phyloP scores from a whole-genome alignment of 768 basidiomycete genomes.

The Chiua virens region DNA sequence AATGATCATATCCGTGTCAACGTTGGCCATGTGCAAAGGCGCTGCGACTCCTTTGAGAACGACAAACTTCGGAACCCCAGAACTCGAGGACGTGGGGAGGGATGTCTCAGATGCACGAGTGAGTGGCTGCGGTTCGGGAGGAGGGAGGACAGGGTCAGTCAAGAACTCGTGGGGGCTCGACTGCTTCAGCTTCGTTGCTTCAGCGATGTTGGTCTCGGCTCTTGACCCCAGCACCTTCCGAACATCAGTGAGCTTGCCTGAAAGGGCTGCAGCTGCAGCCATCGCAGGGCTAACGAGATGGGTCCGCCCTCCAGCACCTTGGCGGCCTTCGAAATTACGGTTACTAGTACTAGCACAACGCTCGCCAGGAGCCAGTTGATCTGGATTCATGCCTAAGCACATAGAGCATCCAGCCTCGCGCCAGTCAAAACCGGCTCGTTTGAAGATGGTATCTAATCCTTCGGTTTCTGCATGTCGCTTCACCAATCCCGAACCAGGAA shows the following conservation, averaged over 20 bases:
- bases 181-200: conserved; percentile 62
- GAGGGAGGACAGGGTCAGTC: conserved; percentile 60
- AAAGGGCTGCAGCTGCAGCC: conserved; percentile 89
- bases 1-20: conserved; percentile 94
- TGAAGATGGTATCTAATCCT: conserved; percentile 83
- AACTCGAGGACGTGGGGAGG: conserved; percentile 45
- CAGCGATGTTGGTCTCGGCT: conserved; percentile 43
- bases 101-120: conserved; percentile 33
- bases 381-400: conserved; percentile 96
- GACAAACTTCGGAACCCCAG: conserved; percentile 61
- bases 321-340: conserved; percentile 90
- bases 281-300: conserved; percentile 89
- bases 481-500: conserved; percentile 88
- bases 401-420: conserved; percentile 94
- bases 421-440: conserved; percentile 92
- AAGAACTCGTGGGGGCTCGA: conserved; percentile 75
- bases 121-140: conserved; percentile 47
- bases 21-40: conserved; percentile 78
- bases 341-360: conserved; percentile 93
- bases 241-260: conserved; percentile 82
- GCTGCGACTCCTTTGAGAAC: conserved; percentile 74
- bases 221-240: conserved; percentile 63
- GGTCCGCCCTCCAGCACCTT: conserved; percentile 85
- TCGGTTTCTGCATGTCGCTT: conserved; percentile 91
- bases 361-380: conserved; percentile 78